phyloP scores from a whole-genome alignment of 371 early-diverging fungal genomes.

The Mucor sp. region DNA sequence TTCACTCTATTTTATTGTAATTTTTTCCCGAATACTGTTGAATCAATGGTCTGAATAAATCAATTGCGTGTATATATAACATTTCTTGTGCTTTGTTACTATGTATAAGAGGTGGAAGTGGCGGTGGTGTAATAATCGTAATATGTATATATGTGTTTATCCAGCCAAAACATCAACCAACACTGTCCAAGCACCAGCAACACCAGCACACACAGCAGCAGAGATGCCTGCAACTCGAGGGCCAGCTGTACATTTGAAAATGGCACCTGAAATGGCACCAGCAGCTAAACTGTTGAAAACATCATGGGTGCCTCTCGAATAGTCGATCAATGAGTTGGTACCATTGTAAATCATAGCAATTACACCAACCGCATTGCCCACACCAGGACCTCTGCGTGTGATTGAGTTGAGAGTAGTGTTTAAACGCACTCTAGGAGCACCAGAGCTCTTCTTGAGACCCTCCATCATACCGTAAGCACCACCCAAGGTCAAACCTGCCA shows the following conservation, averaged over 20 bases:
- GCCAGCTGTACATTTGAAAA: constrained; percentile 76
- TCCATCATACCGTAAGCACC: constrained; percentile 84
- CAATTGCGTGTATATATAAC: neutral
- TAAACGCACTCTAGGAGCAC: constrained; percentile 69
- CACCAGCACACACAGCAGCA: constrained; percentile 61
- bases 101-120: neutral
- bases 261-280: constrained; percentile 76
- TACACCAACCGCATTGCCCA: constrained; percentile 85
- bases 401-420: constrained; percentile 85
- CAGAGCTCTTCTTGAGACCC: constrained; percentile 68
- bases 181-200: constrained; percentile 55
- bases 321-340: constrained; percentile 69
- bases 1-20: neutral
- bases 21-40: neutral
- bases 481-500: constrained; percentile 76
- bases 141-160: neutral
- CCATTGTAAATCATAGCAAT: constrained; percentile 83
- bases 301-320: constrained; percentile 66
- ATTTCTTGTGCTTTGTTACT: neutral
- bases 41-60: neutral
- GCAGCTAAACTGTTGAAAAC: constrained; percentile 71
- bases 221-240: constrained; percentile 56
- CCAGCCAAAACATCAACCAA: constrained; percentile 21
- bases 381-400: constrained; percentile 86
- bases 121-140: neutral